Evolutionary conservation across 805 yeast genomes (phyloP).

Genomic region (Clavispora asparagi): DNA sequence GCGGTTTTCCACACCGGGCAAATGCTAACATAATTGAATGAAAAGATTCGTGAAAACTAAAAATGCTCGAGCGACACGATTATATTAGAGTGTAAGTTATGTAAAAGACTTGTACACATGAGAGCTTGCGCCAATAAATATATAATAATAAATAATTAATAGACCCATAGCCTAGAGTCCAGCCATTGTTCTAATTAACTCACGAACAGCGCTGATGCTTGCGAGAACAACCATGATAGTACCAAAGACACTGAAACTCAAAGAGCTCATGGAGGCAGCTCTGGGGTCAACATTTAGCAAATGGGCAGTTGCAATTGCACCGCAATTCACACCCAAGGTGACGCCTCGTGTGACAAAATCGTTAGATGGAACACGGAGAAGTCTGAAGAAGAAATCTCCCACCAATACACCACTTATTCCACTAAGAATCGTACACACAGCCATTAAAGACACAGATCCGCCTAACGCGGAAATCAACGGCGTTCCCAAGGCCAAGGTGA

Average conservation of each 20-base stretch:
- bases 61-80: too few relatives aligned
- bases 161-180: slow-evolving; percentile 23
- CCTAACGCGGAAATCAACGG: slow-evolving; percentile 64
- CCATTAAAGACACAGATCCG: slow-evolving; percentile 69
- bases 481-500: slow-evolving; percentile 73
- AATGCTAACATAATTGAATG: too few relatives aligned
- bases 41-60: too few relatives aligned
- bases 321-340: slow-evolving; percentile 71
- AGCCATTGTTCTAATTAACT: slow-evolving; percentile 42
- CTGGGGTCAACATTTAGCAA: slow-evolving; percentile 64
- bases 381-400: slow-evolving; percentile 48
- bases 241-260: slow-evolving; percentile 69
- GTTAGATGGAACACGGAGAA: slow-evolving; percentile 49
- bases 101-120: too few relatives aligned
- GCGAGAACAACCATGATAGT: slow-evolving; percentile 66
- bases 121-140: too few relatives aligned
- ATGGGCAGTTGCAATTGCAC: slow-evolving; percentile 81
- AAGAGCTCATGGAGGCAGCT: slow-evolving; percentile 73
- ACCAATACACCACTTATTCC: slow-evolving; percentile 72
- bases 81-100: too few relatives aligned
- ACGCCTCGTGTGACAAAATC: slow-evolving; percentile 76
- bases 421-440: slow-evolving; percentile 70
- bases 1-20: too few relatives aligned
- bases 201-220: slow-evolving; percentile 42
- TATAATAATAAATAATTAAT: neutral